Evolutionary conservation across 108 stramenopile genomes (phyloP).

Genomic region (Cylindrotheca fusiformis): DNA sequence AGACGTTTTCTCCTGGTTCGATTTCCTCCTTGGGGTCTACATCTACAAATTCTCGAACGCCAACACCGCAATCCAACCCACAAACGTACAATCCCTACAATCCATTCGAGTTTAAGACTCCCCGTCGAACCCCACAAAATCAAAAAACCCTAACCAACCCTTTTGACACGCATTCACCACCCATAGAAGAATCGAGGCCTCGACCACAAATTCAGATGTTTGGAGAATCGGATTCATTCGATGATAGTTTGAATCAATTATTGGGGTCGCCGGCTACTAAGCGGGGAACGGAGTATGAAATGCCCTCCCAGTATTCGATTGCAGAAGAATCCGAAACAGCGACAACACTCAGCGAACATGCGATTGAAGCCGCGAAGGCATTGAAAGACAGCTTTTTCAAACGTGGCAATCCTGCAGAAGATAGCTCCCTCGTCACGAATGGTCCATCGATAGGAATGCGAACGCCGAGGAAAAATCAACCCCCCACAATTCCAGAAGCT

Average conservation of each 20-base stretch:
- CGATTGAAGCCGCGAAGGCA: constrained; percentile 5
- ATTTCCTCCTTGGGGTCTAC: not conserved
- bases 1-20: not conserved
- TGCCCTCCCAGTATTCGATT: constrained; percentile 2
- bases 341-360: constrained; percentile 8
- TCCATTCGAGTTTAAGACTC: not conserved
- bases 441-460: not conserved
- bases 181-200: not conserved
- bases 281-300: not conserved
- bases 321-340: constrained; percentile 10
- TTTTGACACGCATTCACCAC: not conserved
- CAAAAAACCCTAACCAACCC: constrained; percentile 6
- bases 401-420: not conserved
- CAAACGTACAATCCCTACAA: not conserved
- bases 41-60: not conserved
- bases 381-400: constrained; percentile 14
- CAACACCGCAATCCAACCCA: not conserved
- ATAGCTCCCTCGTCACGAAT: not conserved
- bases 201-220: not conserved
- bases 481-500: not conserved
- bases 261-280: not conserved
- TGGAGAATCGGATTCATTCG: not conserved
- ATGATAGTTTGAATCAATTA: not conserved
- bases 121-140: not conserved
- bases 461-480: not conserved